Percentiles rank a stretch among this genome's conserved stretches.
Evolutionary conservation across 495 filamentous ascomycete genomes (phyloP).

Genomic region (Lasiosphaeria miniovina): DNA sequence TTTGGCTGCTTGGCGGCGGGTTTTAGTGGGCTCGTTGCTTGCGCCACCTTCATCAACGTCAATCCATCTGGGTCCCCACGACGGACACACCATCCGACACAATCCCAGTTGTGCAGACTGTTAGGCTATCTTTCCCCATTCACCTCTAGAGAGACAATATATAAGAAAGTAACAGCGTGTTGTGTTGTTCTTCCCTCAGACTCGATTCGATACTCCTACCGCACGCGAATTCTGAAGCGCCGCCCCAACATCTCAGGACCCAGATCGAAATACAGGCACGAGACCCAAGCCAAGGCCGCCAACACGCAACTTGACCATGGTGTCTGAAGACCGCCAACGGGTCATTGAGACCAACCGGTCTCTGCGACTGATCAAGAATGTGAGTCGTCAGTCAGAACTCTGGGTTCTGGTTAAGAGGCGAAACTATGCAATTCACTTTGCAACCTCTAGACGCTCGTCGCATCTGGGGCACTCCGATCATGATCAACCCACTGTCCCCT

Average conservation of each 20-base stretch:
- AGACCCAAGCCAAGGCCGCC: no score
- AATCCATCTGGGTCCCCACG: neutral
- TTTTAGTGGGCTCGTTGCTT: neutral
- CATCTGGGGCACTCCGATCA: neutral
- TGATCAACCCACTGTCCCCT: neutral
- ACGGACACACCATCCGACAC: neutral
- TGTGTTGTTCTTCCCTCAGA: no score
- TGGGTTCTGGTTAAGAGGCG: no score
- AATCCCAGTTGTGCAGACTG: no score
- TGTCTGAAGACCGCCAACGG: constrained; percentile 43
- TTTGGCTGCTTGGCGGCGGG: no score
- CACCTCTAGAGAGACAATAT: no score
- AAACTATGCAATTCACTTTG: neutral
- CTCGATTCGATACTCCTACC: no score
- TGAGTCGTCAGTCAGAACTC: constrained; percentile 35
- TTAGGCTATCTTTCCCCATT: no score
- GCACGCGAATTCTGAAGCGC: no score
- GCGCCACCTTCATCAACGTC: constrained; percentile 8
- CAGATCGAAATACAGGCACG: neutral
- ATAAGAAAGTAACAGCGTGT: no score
- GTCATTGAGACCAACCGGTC: constrained; percentile 72
- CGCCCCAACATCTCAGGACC: no score
- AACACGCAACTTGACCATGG: constrained; percentile 26
- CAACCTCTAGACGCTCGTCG: neutral
- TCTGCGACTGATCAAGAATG: constrained; percentile 79